A percentile compares a stretch with the other conserved stretches of the same genome.
phyloP scores from a whole-genome alignment of 2,329 filamentous ascomycete genomes.

The Epichloe uncinata region DNA sequence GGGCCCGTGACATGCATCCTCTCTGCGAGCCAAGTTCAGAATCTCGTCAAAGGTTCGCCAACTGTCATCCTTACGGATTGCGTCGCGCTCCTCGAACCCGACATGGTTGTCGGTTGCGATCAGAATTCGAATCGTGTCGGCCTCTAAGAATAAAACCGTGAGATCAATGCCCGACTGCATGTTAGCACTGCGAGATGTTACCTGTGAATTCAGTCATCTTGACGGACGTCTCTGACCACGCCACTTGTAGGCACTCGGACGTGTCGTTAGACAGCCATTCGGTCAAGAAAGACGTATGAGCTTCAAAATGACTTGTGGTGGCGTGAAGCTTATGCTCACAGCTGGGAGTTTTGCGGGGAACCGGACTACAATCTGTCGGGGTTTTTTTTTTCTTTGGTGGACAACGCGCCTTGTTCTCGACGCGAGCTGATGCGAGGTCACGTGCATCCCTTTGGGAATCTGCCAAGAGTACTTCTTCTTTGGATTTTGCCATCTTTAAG shows the following conservation, averaged over 20 bases:
- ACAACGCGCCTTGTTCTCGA: constrained; percentile 6
- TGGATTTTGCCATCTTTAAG: too few relatives aligned
- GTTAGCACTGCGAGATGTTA: background rate
- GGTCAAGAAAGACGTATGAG: background rate
- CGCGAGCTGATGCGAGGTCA: constrained; percentile 18
- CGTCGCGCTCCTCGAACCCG: constrained; percentile 85
- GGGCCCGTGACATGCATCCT: constrained; percentile 45
- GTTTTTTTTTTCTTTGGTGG: constrained; percentile 1
- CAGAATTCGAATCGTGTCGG: constrained; percentile 88
- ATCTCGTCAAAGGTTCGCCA: constrained; percentile 95
- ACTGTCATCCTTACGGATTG: constrained; percentile 90
- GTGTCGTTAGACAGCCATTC: background rate
- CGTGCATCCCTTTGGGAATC: constrained; percentile 9
- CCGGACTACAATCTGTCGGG: background rate
- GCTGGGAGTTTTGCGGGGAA: background rate
- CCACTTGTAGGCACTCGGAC: background rate
- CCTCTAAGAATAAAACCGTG: constrained; percentile 20
- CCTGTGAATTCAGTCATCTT: constrained; percentile 6
- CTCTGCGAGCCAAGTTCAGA: constrained; percentile 71
- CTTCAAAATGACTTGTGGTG: background rate
- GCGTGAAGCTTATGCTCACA: background rate
- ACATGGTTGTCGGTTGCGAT: constrained; percentile 97
- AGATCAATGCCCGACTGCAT: background rate
- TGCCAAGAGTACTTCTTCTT: background rate
- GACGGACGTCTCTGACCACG: background rate